Conservation (phyloP, 176 grass and related monocot genomes). For the Triticum dicoccoides region DNA sequence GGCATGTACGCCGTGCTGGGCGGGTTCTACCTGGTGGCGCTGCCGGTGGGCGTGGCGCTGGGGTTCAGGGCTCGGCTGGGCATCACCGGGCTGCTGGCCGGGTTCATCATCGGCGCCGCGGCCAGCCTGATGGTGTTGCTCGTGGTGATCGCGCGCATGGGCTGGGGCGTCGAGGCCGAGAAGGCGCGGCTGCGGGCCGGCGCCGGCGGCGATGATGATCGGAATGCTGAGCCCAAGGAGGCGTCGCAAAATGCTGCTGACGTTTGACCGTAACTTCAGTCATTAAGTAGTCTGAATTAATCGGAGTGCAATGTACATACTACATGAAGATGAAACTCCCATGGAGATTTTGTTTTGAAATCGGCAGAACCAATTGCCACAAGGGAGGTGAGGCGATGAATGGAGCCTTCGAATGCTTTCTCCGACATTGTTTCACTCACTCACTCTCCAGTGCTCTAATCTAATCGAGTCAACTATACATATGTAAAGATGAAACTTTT, state of each 20-base stretch:
- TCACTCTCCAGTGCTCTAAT: no score
- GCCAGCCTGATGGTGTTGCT: constrained; percentile 46
- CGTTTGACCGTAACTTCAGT: neutral
- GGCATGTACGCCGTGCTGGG: constrained; percentile 66
- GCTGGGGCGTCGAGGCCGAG: constrained; percentile 58
- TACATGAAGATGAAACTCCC: neutral
- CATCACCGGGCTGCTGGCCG: constrained; percentile 52
- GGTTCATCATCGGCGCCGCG: constrained; percentile 54
- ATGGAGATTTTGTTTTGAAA: neutral
- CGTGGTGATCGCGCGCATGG: constrained; percentile 44
- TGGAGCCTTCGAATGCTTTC: no score
- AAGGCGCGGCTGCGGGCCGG: constrained; percentile 51
- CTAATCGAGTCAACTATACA: no score
- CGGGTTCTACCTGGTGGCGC: constrained; percentile 77
- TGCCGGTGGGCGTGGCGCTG: constrained; percentile 57
- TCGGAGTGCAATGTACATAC: neutral
- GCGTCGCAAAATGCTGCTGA: neutral
- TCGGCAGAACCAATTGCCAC: neutral
- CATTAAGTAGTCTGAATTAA: neutral
- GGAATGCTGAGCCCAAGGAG: neutral
- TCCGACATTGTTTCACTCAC: no score
- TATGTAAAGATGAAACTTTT: no score
- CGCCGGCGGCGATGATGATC: neutral
- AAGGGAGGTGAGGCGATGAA: no score
- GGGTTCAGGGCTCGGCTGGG: constrained; percentile 57